phyloP scores from a whole-genome alignment of 2,329 filamentous ascomycete genomes.

The Paecilomyces niveus region DNA sequence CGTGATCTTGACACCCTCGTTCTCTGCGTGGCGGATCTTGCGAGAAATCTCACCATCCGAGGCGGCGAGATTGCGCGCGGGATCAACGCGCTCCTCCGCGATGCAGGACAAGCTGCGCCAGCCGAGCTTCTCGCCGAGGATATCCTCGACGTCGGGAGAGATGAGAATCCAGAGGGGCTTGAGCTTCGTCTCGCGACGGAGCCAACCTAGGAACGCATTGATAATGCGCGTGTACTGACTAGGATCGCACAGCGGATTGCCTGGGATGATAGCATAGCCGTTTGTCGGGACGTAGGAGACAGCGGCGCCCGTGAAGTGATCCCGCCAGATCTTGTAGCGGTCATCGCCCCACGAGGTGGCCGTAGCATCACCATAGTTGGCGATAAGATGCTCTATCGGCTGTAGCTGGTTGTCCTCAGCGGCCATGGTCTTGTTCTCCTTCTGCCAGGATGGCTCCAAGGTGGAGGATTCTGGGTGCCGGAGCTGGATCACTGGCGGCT shows the following conservation, averaged over 20 bases:
- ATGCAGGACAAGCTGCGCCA: slow-evolving; percentile 87
- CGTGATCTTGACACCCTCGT: slow-evolving; percentile 73
- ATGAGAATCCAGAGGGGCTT: slow-evolving; percentile 87
- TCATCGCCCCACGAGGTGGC: slow-evolving; percentile 93
- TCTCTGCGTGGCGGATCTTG: slow-evolving; percentile 74
- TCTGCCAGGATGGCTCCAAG: slow-evolving; percentile 58
- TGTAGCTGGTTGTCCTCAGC: slow-evolving; percentile 52
- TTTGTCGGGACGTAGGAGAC: slow-evolving; percentile 73
- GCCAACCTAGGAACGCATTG: slow-evolving; percentile 64
- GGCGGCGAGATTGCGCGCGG: slow-evolving; percentile 59
- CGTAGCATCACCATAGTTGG: slow-evolving; percentile 90
- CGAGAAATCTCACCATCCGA: slow-evolving; percentile 60
- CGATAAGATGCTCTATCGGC: slow-evolving; percentile 77
- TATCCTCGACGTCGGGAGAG: slow-evolving; percentile 68
- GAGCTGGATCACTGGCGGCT: slow-evolving; percentile 55
- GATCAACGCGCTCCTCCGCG: slow-evolving; percentile 80
- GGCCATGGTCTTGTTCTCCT: slow-evolving; percentile 30
- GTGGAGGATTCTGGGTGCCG: slow-evolving; percentile 85
- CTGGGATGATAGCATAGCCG: slow-evolving; percentile 76
- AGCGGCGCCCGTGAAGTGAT: slow-evolving; percentile 69
- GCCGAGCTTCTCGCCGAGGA: slow-evolving; percentile 70
- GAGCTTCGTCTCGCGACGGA: slow-evolving; percentile 62
- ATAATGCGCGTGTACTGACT: slow-evolving; percentile 70
- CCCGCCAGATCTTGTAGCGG: slow-evolving; percentile 80
- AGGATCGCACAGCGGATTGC: slow-evolving; percentile 76